A percentile compares a stretch with the other conserved stretches of the same genome.
These are phyloP conservation scores for Ustilaginoidea virens DNA, from an alignment of 2,329 filamentous ascomycete genomes.

Conservation along the genomic window DNA sequence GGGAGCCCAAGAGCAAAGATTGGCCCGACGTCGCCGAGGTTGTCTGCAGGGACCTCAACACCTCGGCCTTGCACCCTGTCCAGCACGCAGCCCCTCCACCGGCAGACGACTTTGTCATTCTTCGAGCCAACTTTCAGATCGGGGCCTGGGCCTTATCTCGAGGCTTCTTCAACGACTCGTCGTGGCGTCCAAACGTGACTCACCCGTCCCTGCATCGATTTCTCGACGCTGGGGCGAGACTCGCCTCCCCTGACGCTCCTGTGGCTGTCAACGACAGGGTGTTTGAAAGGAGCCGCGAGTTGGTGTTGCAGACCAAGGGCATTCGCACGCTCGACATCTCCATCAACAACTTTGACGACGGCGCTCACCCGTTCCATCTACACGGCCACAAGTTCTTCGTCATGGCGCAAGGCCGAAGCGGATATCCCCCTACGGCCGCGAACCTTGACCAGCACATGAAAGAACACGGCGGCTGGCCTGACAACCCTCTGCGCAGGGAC, in stretches of 20 bases:
- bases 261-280: conserved; percentile 15
- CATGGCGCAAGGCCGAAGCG: conserved; percentile 14
- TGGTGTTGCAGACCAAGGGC: conserved; percentile 33
- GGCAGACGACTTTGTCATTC: conserved; percentile 24
- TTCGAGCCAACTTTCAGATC: conserved; percentile 40
- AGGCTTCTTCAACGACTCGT: conserved; percentile 38
- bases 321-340: conserved; percentile 38
- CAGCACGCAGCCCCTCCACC: conserved; percentile 19
- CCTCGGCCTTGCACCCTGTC: conserved; percentile 26
- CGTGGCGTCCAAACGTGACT: conserved; percentile 26
- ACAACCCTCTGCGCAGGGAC: conserved; percentile 21
- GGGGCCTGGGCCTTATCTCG: conserved; percentile 35
- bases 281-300: conserved; percentile 16
- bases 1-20: conserved; percentile 24
- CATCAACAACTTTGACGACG: conserved; percentile 44
- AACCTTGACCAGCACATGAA: conserved; percentile 12
- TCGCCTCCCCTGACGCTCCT: conserved; percentile 4
- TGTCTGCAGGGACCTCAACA: conserved; percentile 38
- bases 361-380: conserved; percentile 31
- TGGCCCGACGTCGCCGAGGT: conserved; percentile 32
- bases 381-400: conserved; percentile 45
- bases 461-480: conserved; percentile 8
- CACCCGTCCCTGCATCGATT: conserved; percentile 20
- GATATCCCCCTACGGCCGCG: conserved; percentile 17
- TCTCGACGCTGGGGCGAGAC: conserved; percentile 11